These are phyloP conservation scores for Dothiorella sarmentorum DNA, from an alignment of 2,329 filamentous ascomycete species.

Conservation along the genomic window DNA sequence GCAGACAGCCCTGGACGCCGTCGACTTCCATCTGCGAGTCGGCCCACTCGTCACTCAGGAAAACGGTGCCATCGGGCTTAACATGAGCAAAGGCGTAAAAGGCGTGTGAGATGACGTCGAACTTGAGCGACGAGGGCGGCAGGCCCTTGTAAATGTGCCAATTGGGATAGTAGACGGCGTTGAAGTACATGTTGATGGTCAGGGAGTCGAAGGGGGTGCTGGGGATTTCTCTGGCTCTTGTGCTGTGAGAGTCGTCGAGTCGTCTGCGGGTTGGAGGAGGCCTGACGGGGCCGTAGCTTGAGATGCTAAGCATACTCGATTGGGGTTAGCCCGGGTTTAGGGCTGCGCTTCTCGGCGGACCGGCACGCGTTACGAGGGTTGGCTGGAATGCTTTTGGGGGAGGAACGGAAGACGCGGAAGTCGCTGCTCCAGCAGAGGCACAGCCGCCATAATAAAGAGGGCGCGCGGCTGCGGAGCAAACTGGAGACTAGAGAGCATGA, in stretches of 20 bases:
- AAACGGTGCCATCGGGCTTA: conserved; percentile 79
- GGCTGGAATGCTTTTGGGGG: background rate
- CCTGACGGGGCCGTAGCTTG: conserved; percentile 20
- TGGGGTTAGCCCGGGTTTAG: background rate
- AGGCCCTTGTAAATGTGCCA: conserved; percentile 69
- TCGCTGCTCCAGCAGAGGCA: background rate
- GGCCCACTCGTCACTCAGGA: conserved; percentile 79
- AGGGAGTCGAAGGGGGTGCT: background rate
- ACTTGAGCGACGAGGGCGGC: conserved; percentile 69
- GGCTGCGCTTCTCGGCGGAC: conserved; percentile 15
- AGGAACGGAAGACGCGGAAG: background rate
- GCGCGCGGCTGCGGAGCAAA: background rate
- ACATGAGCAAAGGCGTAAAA: conserved; percentile 74
- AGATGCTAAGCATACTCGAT: conserved; percentile 17
- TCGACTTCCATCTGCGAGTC: conserved; percentile 71
- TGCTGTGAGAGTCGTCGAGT: background rate
- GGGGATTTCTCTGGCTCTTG: background rate
- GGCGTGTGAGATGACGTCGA: conserved; percentile 73
- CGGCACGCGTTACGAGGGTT: conserved; percentile 5
- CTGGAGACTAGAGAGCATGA: background rate
- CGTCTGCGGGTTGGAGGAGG: conserved; percentile 14
- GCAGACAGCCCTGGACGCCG: conserved; percentile 58
- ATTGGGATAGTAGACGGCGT: conserved; percentile 84
- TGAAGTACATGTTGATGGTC: conserved; percentile 47
- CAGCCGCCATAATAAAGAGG: conserved; percentile 3